Evolutionary conservation across 2,329 filamentous ascomycete species (phyloP).

Genomic region (Exophiala mesophila): DNA sequence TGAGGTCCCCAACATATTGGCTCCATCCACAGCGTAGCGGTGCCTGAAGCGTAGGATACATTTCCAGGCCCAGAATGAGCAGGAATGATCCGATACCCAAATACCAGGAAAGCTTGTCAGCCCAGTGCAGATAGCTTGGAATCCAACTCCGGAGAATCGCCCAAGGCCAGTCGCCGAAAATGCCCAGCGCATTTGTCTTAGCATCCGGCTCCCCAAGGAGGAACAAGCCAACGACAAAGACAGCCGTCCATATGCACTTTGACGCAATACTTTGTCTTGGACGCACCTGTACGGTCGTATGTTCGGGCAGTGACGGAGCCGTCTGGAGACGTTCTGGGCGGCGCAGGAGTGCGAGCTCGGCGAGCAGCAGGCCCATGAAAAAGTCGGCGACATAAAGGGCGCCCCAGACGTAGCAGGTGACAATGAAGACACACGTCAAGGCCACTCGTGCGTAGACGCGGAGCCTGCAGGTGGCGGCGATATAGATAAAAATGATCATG

Average conservation of each 20-base stretch:
- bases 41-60: constrained; percentile 1
- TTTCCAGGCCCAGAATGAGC: neutral
- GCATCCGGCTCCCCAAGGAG: neutral
- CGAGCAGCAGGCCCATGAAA: neutral
- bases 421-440: neutral
- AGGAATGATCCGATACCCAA: constrained; percentile 1
- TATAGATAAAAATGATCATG: constrained; percentile 19
- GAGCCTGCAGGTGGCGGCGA: constrained; percentile 1
- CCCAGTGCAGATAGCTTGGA: neutral
- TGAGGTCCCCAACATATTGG: constrained; percentile 3
- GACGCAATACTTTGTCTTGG: neutral
- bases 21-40: neutral
- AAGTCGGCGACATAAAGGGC: constrained; percentile 1
- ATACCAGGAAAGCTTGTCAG: neutral
- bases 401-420: neutral
- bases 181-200: neutral
- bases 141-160: neutral
- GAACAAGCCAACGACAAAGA: neutral
- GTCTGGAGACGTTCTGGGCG: neutral
- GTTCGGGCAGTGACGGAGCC: neutral
- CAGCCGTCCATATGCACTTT: neutral
- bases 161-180: constrained; percentile 4
- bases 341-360: neutral
- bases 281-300: no score
- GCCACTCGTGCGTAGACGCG: constrained; percentile 1